Evolutionary conservation across 2,329 filamentous ascomycete species (phyloP), one percentile per base, ranked within the genome.

Genomic region (Pyrenophora graminea): DNA sequence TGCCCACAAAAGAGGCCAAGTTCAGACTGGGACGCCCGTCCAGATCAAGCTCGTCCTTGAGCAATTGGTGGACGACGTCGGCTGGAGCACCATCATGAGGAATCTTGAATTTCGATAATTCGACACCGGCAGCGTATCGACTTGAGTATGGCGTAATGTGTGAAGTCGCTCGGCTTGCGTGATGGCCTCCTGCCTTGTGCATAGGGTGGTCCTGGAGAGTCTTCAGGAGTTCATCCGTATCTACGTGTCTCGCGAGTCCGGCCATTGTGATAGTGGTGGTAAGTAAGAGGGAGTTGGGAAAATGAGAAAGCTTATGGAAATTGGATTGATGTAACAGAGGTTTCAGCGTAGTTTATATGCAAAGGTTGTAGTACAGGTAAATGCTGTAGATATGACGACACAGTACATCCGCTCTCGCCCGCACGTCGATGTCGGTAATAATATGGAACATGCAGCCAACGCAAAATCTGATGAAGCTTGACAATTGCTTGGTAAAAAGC

Each of bases 1-100:
- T 90, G 32, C 83, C 82, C 1, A 90, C 87, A 53, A 90, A 90
- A 60, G 82, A 71, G 8, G 87, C 86, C 21, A 88, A 73, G 63
- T 90, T 90, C 56, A 89, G 74, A 59, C 86, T 87, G 0, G 87
- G 86, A 40, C 80, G 79, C 23, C 69, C 71, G 48, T 74, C 71
- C 12, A 74, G 55, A 46, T 73, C 70, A 15, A 75, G 62, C 51
- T 76, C 73, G 43, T 77, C 75, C 51, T 76, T 76, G 53, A 78
- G 65, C 69, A 90, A 78, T 58, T 87, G 84, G 61, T 87, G 84
- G 1, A 87, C 86, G 0, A 83, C 80, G 57, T 87, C 84, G 8
- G 82, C 80, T 0, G 82, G 81, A 12, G 82, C 81, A 3, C 84
- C 83, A 38, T 84, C 73, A 2, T 79, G 66, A 0, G 84, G 82